Percentiles rank a stretch among this genome's conserved stretches.
phyloP scores from a whole-genome alignment of 352 stramenopile genomes.

The Phytophthora constricta region DNA sequence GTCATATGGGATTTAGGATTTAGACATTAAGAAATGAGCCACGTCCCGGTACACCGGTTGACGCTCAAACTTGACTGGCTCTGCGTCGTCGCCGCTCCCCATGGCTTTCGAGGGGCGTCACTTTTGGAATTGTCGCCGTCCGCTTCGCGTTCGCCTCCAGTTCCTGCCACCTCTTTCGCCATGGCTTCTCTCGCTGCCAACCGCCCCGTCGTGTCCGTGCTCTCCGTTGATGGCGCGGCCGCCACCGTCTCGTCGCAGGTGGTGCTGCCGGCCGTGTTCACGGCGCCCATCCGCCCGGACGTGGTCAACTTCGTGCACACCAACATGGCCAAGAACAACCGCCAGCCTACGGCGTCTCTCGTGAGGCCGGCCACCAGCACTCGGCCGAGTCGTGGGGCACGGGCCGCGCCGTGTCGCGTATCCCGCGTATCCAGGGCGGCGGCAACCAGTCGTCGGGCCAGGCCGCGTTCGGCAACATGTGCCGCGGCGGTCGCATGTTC shows the following conservation, averaged over 20 bases:
- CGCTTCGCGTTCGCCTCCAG: constrained; percentile 58
- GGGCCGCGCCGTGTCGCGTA: constrained; percentile 98
- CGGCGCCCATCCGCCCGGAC: constrained; percentile 98
- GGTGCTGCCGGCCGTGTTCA: constrained; percentile 96
- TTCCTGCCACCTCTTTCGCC: constrained; percentile 52
- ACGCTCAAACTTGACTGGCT: constrained; percentile 30
- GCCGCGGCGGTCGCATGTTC: constrained; percentile 98
- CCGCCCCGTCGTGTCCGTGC: constrained; percentile 96
- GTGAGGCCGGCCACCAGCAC: constrained; percentile 96
- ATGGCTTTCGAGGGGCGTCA: constrained; percentile 12
- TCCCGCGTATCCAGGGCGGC: constrained; percentile 98
- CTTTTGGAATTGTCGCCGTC: constrained; percentile 68
- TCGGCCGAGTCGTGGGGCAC: constrained; percentile 99
- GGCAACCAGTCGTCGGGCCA: constrained; percentile 98
- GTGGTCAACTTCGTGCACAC: constrained; percentile 99
- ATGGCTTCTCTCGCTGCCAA: constrained; percentile 91
- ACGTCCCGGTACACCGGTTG: too few species aligned
- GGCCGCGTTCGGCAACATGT: constrained; percentile 99
- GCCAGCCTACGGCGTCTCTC: constrained; percentile 98
- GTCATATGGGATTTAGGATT: too few species aligned
- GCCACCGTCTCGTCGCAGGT: constrained; percentile 90
- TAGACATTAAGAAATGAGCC: too few species aligned
- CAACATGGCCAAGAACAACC: constrained; percentile 99
- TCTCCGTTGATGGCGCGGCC: constrained; percentile 85
- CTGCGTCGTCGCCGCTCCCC: neutral